phyloP scores from a whole-genome alignment of 257 asterid genomes.

The Fraxinus anomala region DNA sequence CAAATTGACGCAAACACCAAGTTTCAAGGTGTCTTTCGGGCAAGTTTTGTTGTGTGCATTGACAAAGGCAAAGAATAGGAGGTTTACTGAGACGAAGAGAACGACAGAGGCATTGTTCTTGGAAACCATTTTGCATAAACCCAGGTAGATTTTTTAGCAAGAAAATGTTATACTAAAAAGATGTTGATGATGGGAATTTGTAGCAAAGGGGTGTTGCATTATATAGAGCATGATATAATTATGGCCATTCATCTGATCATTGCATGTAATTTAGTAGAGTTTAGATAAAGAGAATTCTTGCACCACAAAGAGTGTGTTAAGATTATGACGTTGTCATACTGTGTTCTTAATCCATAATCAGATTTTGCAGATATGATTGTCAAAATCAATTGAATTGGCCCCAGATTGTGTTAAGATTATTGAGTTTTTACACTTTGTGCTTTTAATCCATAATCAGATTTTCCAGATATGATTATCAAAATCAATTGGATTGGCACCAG shows the following conservation, averaged over 20 bases:
- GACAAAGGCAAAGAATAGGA: constrained; percentile 21
- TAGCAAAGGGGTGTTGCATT: background rate
- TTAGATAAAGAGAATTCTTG: too few relatives aligned
- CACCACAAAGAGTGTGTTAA: too few relatives aligned
- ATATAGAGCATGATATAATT: background rate
- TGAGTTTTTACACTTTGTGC: too few relatives aligned
- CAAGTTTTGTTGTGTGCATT: constrained; percentile 16
- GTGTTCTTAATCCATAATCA: too few relatives aligned
- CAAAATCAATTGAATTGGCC: too few relatives aligned
- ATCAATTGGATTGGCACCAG: background rate
- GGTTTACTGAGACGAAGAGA: constrained; percentile 27
- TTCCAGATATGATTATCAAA: too few relatives aligned
- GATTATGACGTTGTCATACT: too few relatives aligned
- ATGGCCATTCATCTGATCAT: background rate
- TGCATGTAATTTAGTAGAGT: too few relatives aligned
- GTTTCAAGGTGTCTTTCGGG: constrained; percentile 40
- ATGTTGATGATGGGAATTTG: background rate
- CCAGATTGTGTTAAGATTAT: too few relatives aligned
- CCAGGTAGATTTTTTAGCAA: background rate
- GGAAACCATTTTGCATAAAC: background rate
- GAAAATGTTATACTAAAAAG: background rate
- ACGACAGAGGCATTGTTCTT: constrained; percentile 14
- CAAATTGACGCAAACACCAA: constrained; percentile 37
- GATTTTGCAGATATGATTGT: too few relatives aligned
- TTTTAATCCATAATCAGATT: too few relatives aligned